Evolutionary conservation across 148 eudicot species (phyloP), one percentile per base, ranked within the genome.

Genomic region (Polygonum maritimum): DNA sequence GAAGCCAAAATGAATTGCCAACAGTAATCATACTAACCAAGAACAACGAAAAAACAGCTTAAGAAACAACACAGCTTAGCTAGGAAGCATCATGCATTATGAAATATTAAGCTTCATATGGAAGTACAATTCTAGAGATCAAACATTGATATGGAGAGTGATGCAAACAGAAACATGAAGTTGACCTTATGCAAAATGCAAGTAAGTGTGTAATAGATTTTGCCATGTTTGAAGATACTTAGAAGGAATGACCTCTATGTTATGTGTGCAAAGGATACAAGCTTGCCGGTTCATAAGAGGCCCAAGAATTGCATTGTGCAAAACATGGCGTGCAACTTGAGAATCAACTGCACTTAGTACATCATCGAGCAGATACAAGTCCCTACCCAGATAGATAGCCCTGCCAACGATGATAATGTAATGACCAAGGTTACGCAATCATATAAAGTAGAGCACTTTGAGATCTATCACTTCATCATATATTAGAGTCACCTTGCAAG

Each of bases 341-440:
- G 98, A 87, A 85, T 94, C 98, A 79, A 94, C 97, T 52, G 98
- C 96, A 88, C 98, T 94, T 67, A 94, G 92, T 69, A 92, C 90
- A 71, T 94, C 98, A 85, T 94, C 98, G 40, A 94, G 93, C 88
- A 94, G 73, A 76, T 80, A 81, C 82, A 86, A 81, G 48, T 92
- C 93, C 1, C 97, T 80, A 45, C 82, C 88, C 71, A 80, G 80
- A 77, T 94, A 94, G 65, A 94, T 77, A 82, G 98, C 98, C 90
- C 98, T 94, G 89, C 78, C 72, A 78, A 78, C 48, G 41, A 45
- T 38, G 21, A 2, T 13, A 74, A 38, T 22, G 74, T 75, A 40
- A 22, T 22, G 76, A 72, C 18, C 22, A n/a, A n/a, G 26, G 54
- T 62, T n/a, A 36, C n/a, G 11, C 35, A 22, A 76, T 26, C 40